A percentile compares a stretch with the other conserved stretches of the same genome.
Conservation (phyloP, 495 filamentous ascomycete genomes). For the Parmelia sp. region DNA sequence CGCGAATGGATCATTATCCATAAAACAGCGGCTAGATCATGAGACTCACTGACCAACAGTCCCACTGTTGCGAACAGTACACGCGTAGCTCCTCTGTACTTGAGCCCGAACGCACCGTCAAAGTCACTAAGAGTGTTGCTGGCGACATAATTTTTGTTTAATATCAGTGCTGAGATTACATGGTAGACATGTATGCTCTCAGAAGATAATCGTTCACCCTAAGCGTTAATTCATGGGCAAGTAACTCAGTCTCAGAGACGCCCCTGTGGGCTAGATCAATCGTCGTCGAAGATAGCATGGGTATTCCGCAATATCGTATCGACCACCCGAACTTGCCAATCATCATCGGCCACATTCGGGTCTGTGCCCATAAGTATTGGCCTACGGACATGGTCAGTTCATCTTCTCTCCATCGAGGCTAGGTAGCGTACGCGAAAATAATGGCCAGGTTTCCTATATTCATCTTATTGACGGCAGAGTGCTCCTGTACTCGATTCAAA, state of each 20-base stretch:
- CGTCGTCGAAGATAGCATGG: conserved; percentile 95
- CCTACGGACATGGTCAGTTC: conserved; percentile 35
- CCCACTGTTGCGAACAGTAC: no score
- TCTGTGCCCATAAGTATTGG: conserved; percentile 88
- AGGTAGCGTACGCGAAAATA: conserved; percentile 64
- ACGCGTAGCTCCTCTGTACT: no score
- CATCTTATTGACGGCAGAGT: conserved; percentile 81
- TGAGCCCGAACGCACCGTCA: no score
- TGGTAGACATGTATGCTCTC: not conserved
- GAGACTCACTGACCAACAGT: no score
- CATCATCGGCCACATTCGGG: conserved; percentile 76
- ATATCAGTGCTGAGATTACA: not conserved
- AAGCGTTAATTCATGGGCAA: not conserved
- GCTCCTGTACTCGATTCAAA: conserved; percentile 76
- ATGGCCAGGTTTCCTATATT: conserved; percentile 84
- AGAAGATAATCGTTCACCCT: not conserved
- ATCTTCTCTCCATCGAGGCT: not conserved
- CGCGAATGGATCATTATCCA: no score
- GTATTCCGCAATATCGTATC: conserved; percentile 91
- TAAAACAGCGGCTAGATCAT: no score
- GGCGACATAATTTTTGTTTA: no score
- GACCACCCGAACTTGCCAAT: conserved; percentile 83
- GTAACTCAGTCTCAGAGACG: not conserved
- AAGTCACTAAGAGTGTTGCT: no score
- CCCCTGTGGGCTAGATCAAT: conserved; percentile 37